phyloP scores from a whole-genome alignment of 768 basidiomycete species.

The Neoboletus magnificus region DNA sequence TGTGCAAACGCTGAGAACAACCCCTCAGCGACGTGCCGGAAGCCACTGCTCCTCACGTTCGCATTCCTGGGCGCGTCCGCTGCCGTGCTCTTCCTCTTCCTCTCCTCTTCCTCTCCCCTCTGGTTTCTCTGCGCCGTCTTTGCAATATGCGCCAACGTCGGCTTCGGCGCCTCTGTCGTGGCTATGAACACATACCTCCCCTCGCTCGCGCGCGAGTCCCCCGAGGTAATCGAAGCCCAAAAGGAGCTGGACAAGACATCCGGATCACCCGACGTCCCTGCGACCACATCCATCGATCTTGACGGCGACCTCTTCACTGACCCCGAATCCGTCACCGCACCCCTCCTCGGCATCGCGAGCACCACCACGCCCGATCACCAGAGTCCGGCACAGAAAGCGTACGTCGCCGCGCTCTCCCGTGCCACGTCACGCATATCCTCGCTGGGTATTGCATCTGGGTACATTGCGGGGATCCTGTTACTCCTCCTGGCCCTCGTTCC shows the following conservation, averaged over 20 bases:
- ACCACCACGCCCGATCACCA: constrained; percentile 9
- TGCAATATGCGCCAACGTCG: constrained; percentile 76
- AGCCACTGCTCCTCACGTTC: constrained; percentile 72
- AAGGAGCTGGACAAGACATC: constrained; percentile 25
- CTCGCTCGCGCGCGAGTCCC: constrained; percentile 60
- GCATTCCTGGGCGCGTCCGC: constrained; percentile 68
- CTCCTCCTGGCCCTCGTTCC: constrained; percentile 77
- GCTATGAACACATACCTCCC: constrained; percentile 92
- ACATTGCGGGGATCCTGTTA: constrained; percentile 75
- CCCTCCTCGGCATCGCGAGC: constrained; percentile 30
- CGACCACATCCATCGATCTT: constrained; percentile 10
- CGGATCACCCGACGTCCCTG: neutral
- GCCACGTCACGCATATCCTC: constrained; percentile 83
- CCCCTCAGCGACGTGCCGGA: constrained; percentile 63
- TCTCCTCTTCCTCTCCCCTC: constrained; percentile 66
- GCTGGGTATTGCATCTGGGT: constrained; percentile 82
- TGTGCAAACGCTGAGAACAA: neutral
- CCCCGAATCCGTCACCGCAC: constrained; percentile 34
- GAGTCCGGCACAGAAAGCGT: constrained; percentile 34
- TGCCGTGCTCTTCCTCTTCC: constrained; percentile 65
- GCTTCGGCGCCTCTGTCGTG: constrained; percentile 83
- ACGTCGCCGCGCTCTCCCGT: constrained; percentile 59
- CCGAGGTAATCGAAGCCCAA: constrained; percentile 49
- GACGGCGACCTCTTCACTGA: constrained; percentile 3
- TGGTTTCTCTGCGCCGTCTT: constrained; percentile 71